phyloP scores from a whole-genome alignment of 352 stramenopile species.

The Phytophthora colocasiae region DNA sequence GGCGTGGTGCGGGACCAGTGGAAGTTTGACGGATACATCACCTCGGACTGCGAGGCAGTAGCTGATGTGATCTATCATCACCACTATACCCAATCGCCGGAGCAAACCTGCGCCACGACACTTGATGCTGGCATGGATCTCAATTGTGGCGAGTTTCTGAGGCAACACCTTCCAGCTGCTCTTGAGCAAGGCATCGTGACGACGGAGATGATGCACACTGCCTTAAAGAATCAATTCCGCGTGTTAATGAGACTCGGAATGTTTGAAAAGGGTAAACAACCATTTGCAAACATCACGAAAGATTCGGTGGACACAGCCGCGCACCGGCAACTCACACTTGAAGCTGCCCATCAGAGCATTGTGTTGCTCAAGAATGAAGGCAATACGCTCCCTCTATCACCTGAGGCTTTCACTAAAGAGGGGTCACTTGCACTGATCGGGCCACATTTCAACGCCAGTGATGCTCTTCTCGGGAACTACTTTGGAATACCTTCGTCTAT shows the following conservation, averaged over 20 bases:
- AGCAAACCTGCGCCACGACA: conserved; percentile 59
- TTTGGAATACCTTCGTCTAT: conserved; percentile 67
- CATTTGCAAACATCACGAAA: conserved; percentile 62
- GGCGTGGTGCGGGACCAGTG: conserved; percentile 81
- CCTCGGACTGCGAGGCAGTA: conserved; percentile 92
- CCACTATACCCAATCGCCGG: conserved; percentile 79
- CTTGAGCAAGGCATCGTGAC: conserved; percentile 69
- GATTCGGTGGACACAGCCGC: conserved; percentile 57
- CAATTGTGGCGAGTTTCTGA: conserved; percentile 84
- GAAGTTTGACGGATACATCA: conserved; percentile 93
- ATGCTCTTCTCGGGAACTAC: conserved; percentile 81
- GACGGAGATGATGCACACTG: conserved; percentile 62
- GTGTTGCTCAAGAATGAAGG: conserved; percentile 92
- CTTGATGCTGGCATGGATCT: conserved; percentile 84
- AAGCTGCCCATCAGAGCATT: conserved; percentile 77
- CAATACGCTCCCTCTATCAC: conserved; percentile 61
- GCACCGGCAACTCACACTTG: conserved; percentile 64
- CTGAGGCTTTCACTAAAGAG: conserved; percentile 23
- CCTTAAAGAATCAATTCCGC: conserved; percentile 81
- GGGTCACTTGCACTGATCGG: conserved; percentile 72
- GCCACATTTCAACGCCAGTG: conserved; percentile 73
- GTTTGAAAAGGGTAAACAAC: conserved; percentile 84
- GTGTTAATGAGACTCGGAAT: conserved; percentile 91
- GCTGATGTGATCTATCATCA: conserved; percentile 77
- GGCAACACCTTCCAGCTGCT: conserved; percentile 65